These are phyloP conservation scores for Mycena haematopus DNA, from an alignment of 768 basidiomycete genomes.

Conservation along the genomic window DNA sequence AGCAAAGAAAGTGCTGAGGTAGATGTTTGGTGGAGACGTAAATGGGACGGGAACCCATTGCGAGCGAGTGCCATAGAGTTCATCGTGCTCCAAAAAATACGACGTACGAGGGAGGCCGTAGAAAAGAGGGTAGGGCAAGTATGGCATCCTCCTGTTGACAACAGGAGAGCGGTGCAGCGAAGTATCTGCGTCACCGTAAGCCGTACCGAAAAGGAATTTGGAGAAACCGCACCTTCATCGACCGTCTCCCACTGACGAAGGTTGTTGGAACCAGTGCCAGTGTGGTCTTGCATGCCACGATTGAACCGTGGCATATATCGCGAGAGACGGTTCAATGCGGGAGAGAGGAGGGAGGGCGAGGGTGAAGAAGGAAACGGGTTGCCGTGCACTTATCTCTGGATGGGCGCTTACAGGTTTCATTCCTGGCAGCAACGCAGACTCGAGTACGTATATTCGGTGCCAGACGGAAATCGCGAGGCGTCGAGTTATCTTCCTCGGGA, in stretches of 20 bases:
- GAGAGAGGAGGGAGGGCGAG: background rate
- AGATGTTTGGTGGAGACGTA: slow-evolving; percentile 3
- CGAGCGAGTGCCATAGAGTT: background rate
- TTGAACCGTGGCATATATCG: slow-evolving; percentile 18
- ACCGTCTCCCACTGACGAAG: background rate
- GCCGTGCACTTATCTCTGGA: background rate
- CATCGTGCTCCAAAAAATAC: background rate
- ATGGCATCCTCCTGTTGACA: background rate
- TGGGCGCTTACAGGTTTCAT: slow-evolving; percentile 14
- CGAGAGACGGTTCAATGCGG: background rate
- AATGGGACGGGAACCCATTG: slow-evolving; percentile 14
- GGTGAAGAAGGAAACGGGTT: background rate
- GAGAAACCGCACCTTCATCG: background rate
- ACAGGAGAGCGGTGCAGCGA: background rate
- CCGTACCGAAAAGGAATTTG: background rate
- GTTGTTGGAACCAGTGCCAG: background rate
- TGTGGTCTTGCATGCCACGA: background rate
- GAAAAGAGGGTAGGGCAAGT: background rate
- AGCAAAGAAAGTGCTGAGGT: slow-evolving; percentile 12
- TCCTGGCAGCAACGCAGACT: slow-evolving; percentile 13
- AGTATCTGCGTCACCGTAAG: background rate
- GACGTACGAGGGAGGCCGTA: background rate
- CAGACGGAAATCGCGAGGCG: slow-evolving; percentile 25
- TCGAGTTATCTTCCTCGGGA: slow-evolving; percentile 23
- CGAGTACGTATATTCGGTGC: slow-evolving; percentile 25